phyloP scores from a whole-genome alignment of 768 basidiomycete species.

The Russula compacta region DNA sequence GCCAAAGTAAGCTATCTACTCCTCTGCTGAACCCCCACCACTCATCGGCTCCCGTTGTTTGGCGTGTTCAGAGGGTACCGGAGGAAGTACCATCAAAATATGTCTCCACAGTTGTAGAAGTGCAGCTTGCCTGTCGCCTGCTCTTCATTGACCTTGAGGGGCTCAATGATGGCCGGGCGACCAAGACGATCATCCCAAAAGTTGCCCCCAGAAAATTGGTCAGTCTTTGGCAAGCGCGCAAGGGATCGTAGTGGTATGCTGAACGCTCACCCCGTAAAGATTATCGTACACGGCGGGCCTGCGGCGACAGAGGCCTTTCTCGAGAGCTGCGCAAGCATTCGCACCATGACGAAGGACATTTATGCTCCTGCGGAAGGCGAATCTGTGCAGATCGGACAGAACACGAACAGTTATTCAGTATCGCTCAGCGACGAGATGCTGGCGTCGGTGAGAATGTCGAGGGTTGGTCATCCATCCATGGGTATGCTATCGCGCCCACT shows the following conservation, averaged over 20 bases:
- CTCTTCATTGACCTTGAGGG: constrained; percentile 96
- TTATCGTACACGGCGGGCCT: constrained; percentile 73
- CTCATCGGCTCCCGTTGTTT: constrained; percentile 12
- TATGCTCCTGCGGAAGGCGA: constrained; percentile 72
- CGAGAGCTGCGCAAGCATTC: constrained; percentile 71
- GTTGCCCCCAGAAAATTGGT: constrained; percentile 96
- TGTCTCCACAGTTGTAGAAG: constrained; percentile 61
- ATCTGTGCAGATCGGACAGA: constrained; percentile 84
- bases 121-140: constrained; percentile 78
- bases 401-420: constrained; percentile 90
- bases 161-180: constrained; percentile 89
- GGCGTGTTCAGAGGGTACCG: constrained; percentile 49
- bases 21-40: not conserved
- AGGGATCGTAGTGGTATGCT: not conserved
- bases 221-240: constrained; percentile 17
- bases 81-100: constrained; percentile 91
- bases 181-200: constrained; percentile 94
- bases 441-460: constrained; percentile 71
- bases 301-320: constrained; percentile 64
- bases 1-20: constrained; percentile 46
- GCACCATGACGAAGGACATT: constrained; percentile 89
- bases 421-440: constrained; percentile 87
- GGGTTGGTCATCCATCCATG: constrained; percentile 48
- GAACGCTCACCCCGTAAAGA: constrained; percentile 37
- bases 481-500: constrained; percentile 3